Evolutionary conservation across 2,329 filamentous ascomycete genomes (phyloP).

Genomic region (Sordariomycetes sp.): DNA sequence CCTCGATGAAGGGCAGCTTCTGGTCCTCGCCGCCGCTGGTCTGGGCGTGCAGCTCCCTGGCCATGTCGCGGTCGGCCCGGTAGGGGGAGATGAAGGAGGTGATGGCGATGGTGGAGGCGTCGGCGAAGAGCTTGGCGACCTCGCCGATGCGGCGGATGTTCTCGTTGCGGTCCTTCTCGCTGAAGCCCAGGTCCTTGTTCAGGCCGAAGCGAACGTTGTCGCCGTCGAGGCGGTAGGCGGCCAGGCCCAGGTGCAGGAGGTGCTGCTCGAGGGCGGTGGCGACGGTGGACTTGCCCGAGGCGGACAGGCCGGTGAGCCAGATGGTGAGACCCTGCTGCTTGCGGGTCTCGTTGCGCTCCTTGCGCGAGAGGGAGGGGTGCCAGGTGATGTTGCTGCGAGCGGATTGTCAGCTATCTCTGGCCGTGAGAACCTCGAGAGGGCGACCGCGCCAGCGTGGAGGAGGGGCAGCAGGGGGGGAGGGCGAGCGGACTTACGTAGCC

Average conservation of each 20-base stretch:
- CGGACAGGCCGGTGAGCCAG: slow-evolving; percentile 95
- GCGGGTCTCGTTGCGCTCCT: slow-evolving; percentile 65
- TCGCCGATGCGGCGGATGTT: slow-evolving; percentile 96
- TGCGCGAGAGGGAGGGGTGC: slow-evolving; percentile 72
- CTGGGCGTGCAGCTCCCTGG: slow-evolving; percentile 68
- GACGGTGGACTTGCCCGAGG: slow-evolving; percentile 94
- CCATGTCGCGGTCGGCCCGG: slow-evolving; percentile 73
- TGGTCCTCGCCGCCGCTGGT: slow-evolving; percentile 43
- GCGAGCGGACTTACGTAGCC: slow-evolving; percentile 20
- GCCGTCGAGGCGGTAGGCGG: slow-evolving; percentile 89
- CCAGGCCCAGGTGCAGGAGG: slow-evolving; percentile 73
- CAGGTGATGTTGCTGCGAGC: slow-evolving; percentile 73
- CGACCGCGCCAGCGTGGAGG: not conserved
- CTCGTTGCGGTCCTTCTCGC: slow-evolving; percentile 86
- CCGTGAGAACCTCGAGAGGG: slow-evolving; percentile 7
- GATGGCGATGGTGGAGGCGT: slow-evolving; percentile 77
- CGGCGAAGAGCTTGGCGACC: slow-evolving; percentile 94
- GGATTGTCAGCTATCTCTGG: slow-evolving; percentile 5
- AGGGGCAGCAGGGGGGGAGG: not conserved
- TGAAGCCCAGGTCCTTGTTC: slow-evolving; percentile 96
- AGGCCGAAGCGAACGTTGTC: slow-evolving; percentile 98
- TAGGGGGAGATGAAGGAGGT: slow-evolving; percentile 98
- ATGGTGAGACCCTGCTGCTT: slow-evolving; percentile 87
- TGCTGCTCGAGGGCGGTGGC: slow-evolving; percentile 96
- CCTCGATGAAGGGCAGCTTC: slow-evolving; percentile 81